Evolutionary conservation across 2,329 filamentous ascomycete species (phyloP).

Genomic region (Emericellopsis cladophorae): DNA sequence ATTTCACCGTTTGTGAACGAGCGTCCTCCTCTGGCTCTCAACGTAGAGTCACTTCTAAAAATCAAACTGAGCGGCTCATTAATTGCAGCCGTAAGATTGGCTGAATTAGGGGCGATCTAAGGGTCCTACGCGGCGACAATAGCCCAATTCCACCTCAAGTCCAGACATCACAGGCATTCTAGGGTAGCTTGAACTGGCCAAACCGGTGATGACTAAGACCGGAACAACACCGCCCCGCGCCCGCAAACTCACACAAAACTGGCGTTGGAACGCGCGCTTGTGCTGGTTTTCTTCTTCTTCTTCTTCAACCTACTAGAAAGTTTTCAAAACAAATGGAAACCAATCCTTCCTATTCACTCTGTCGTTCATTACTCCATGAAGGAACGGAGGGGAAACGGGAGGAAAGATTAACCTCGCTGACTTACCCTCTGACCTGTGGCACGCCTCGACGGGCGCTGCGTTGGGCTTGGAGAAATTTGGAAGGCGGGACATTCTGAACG

Average conservation of each 20-base stretch:
- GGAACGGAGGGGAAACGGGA: conserved; percentile 58
- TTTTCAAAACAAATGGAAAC: conserved; percentile 8
- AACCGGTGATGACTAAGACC: too few relatives aligned
- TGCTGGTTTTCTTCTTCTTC: conserved; percentile 13
- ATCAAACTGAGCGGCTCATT: too few relatives aligned
- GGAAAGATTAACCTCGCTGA: conserved; percentile 43
- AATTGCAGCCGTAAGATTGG: too few relatives aligned
- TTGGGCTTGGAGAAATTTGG: conserved; percentile 5
- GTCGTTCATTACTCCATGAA: conserved; percentile 38
- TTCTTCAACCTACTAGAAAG: conserved; percentile 30
- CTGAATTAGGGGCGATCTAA: too few relatives aligned
- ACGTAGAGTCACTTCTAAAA: too few relatives aligned
- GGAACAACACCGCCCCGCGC: too few relatives aligned
- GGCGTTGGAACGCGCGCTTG: background rate
- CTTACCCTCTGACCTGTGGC: conserved; percentile 35
- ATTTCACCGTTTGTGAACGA: too few relatives aligned
- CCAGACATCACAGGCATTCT: too few relatives aligned
- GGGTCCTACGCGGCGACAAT: too few relatives aligned
- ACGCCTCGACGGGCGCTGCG: conserved; percentile 5
- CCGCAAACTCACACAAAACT: conserved; percentile 1
- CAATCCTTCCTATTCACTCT: conserved; percentile 58
- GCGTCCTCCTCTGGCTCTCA: too few relatives aligned
- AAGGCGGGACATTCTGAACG: conserved; percentile 5
- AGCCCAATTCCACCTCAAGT: too few relatives aligned
- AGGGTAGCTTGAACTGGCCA: too few relatives aligned